Conservation (phyloP, 176 grass and related monocot genomes). For the Tillandsia leiboldiana region DNA sequence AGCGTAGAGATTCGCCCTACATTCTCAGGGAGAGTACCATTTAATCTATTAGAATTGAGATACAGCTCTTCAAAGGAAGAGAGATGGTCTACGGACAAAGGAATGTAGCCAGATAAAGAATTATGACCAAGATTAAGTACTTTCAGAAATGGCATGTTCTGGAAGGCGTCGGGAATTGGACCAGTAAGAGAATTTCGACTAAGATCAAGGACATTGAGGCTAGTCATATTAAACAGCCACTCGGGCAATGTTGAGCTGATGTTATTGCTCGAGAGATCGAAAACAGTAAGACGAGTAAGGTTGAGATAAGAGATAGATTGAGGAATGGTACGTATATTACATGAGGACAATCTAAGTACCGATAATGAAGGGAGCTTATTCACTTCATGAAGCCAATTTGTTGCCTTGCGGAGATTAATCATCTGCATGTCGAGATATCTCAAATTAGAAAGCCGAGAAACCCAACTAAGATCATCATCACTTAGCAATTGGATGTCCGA, state of each 20-base stretch:
- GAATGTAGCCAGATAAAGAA: slow-evolving; percentile 2
- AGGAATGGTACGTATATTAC: slow-evolving; percentile 2
- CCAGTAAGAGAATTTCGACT: neutral
- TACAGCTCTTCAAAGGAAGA: neutral
- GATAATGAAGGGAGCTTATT: slow-evolving; percentile 8
- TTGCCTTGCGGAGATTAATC: neutral
- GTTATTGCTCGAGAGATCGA: slow-evolving; percentile 29
- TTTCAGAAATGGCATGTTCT: neutral
- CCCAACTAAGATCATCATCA: slow-evolving; percentile 3
- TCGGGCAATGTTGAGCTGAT: slow-evolving; percentile 13
- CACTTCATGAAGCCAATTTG: slow-evolving; percentile 11
- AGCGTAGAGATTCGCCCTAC: neutral
- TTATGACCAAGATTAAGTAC: neutral
- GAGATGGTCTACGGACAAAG: neutral
- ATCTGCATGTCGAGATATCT: slow-evolving; percentile 18
- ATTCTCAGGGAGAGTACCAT: neutral
- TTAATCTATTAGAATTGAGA: neutral
- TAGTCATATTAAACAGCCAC: slow-evolving; percentile 31
- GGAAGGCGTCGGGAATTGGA: slow-evolving; percentile 7
- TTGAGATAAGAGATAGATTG: slow-evolving; percentile 13
- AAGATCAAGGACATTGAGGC: slow-evolving; percentile 15
- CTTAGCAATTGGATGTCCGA: neutral
- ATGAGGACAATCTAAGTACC: slow-evolving; percentile 6
- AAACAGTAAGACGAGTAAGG: slow-evolving; percentile 15
- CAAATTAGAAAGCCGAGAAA: slow-evolving; percentile 17